These are phyloP conservation scores for Sclerotinia glacialis DNA, from an alignment of 2,329 filamentous ascomycete genomes.

Conservation along the genomic window DNA sequence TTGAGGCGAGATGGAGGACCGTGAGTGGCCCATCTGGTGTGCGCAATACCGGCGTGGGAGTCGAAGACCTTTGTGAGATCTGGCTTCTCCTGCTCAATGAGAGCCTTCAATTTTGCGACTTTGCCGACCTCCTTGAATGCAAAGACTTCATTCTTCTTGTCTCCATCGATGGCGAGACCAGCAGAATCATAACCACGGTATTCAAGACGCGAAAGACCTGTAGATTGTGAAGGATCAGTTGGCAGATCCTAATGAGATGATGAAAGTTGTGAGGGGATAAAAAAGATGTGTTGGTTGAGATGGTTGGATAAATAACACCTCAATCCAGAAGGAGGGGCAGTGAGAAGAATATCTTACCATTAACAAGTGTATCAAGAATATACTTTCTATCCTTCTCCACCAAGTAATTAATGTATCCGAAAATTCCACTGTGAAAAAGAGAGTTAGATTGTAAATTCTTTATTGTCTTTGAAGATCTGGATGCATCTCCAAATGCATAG, in stretches of 20 bases:
- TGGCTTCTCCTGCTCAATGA: slow-evolving; percentile 79
- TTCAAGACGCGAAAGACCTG: slow-evolving; percentile 78
- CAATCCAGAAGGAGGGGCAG: slow-evolving; percentile 19
- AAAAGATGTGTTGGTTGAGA: background rate
- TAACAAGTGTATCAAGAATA: slow-evolving; percentile 93
- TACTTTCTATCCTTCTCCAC: slow-evolving; percentile 98
- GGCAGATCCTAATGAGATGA: background rate
- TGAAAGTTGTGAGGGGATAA: background rate
- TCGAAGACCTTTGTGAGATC: slow-evolving; percentile 93
- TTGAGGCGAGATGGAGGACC: slow-evolving; percentile 89
- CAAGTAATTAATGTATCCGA: slow-evolving; percentile 98
- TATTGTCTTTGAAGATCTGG: slow-evolving; percentile 11
- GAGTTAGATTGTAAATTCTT: slow-evolving; percentile 8
- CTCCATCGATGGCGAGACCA: slow-evolving; percentile 90
- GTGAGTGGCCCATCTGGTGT: slow-evolving; percentile 99
- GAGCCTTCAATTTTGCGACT: slow-evolving; percentile 91
- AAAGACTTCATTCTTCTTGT: slow-evolving; percentile 97
- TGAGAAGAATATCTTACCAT: slow-evolving; percentile 53
- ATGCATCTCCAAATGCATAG: background rate
- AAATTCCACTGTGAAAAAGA: slow-evolving; percentile 68
- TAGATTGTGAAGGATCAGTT: slow-evolving; percentile 10
- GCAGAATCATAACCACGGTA: slow-evolving; percentile 99
- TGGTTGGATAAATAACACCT: slow-evolving; percentile 3
- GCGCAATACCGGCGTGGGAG: slow-evolving; percentile 96
- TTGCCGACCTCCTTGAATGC: slow-evolving; percentile 99